Percentiles rank a stretch among this genome's conserved stretches.
phyloP scores from a whole-genome alignment of 768 basidiomycete genomes.

The Lyophyllum semitale region DNA sequence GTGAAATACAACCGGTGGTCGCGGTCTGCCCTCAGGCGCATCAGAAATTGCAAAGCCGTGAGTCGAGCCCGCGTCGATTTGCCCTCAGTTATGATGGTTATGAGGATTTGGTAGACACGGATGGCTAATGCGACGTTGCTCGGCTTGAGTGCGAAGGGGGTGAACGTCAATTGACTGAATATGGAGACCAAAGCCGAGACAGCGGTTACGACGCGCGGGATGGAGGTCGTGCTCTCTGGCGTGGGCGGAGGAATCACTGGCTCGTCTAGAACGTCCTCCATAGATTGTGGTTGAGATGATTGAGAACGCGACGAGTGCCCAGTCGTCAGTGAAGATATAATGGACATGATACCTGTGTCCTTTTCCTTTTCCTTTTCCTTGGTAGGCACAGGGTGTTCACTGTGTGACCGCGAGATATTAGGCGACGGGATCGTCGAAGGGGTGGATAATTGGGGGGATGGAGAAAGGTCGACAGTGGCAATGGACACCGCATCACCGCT shows the following conservation, averaged over 20 bases:
- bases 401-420: conserved; percentile 57
- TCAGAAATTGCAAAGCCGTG: conserved; percentile 79
- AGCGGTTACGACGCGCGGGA: conserved; percentile 57
- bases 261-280: conserved; percentile 35
- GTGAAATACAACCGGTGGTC: conserved; percentile 84
- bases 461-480: conserved; percentile 40
- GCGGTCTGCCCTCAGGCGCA: conserved; percentile 86
- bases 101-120: conserved; percentile 51
- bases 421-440: conserved; percentile 49
- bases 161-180: conserved; percentile 73
- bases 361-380: conserved; percentile 51
- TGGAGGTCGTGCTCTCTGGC: conserved; percentile 19
- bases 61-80: conserved; percentile 65
- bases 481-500: conserved; percentile 43
- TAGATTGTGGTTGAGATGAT: conserved; percentile 45
- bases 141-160: conserved; percentile 53
- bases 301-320: conserved; percentile 58
- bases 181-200: conserved; percentile 63
- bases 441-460: conserved; percentile 27
- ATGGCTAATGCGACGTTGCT: conserved; percentile 55
- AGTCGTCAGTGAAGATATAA: conserved; percentile 62
- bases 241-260: conserved; percentile 10
- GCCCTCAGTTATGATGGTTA: conserved; percentile 46
- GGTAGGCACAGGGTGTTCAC: conserved; percentile 43
- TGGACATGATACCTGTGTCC: conserved; percentile 53